Percentiles rank a stretch among this genome's conserved stretches.
Conservation (phyloP, 495 filamentous ascomycete species). For the Poronia punctata region DNA sequence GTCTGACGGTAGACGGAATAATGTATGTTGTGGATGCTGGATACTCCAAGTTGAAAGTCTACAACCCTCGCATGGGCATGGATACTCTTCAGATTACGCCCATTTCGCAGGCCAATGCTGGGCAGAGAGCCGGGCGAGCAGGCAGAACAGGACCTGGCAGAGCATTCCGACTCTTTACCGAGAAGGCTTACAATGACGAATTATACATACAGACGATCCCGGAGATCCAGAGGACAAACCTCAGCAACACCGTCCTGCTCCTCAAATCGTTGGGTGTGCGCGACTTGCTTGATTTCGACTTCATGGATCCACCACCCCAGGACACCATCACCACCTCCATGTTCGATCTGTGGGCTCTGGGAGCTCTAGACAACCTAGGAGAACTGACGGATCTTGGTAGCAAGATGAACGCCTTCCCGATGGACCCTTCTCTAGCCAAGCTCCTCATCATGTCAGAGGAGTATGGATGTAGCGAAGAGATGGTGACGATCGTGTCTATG, state of each 20-base stretch:
- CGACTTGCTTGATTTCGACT: conserved; percentile 94
- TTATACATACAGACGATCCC: conserved; percentile 97
- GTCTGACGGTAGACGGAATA: conserved; percentile 96
- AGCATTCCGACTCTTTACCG: conserved; percentile 90
- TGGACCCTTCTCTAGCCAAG: conserved; percentile 92
- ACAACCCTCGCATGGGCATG: conserved; percentile 99
- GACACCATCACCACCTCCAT: conserved; percentile 96
- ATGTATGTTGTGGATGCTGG: conserved; percentile 98
- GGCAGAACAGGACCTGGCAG: conserved; percentile 94
- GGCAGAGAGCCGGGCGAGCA: conserved; percentile 87
- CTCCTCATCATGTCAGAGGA: conserved; percentile 81
- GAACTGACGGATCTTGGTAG: conserved; percentile 81
- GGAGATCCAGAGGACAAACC: conserved; percentile 94
- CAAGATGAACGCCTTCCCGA: conserved; percentile 95
- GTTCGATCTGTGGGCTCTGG: conserved; percentile 96
- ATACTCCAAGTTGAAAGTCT: conserved; percentile 96
- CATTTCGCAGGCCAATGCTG: conserved; percentile 93
- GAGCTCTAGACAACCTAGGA: conserved; percentile 87
- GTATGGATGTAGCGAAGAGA: conserved; percentile 92
- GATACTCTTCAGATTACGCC: conserved; percentile 97
- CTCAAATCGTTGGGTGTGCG: conserved; percentile 92
- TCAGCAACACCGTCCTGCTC: conserved; percentile 89
- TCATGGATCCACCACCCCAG: conserved; percentile 98
- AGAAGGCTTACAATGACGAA: conserved; percentile 91
- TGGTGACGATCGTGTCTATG: conserved; percentile 98